phyloP scores from a whole-genome alignment of 352 stramenopile genomes.

The Pythium pectinolyticum region DNA sequence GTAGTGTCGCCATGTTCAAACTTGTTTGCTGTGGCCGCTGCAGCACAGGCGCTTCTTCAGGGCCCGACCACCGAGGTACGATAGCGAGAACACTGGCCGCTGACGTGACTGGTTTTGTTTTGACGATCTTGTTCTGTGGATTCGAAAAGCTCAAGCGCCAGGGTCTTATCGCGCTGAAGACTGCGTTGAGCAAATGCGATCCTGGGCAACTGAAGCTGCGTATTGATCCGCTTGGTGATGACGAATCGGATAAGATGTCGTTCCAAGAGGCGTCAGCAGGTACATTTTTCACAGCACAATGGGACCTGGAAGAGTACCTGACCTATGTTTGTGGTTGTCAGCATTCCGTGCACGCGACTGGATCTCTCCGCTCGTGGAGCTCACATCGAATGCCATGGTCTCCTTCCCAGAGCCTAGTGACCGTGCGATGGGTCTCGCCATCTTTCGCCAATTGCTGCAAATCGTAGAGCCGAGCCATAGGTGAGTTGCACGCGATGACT shows the following conservation, averaged over 20 bases:
- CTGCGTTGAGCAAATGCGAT: slow-evolving; percentile 2
- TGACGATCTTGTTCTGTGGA: too few species aligned
- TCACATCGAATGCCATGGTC: slow-evolving; percentile 72
- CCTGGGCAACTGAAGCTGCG: slow-evolving; percentile 1
- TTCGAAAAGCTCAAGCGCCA: slow-evolving; percentile 11
- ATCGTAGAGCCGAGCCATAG: slow-evolving; percentile 33
- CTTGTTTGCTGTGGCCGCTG: slow-evolving; percentile 39
- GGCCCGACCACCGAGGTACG: slow-evolving; percentile 14
- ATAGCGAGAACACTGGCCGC: background rate
- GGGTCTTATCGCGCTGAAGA: slow-evolving; percentile 13
- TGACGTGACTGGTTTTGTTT: background rate
- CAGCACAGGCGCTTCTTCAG: slow-evolving; percentile 19
- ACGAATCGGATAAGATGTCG: background rate
- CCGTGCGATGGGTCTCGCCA: slow-evolving; percentile 36
- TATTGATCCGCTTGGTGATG: too few species aligned
- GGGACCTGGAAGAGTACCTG: too few species aligned
- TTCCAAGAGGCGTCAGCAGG: slow-evolving; percentile 10
- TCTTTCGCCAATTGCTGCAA: slow-evolving; percentile 40
- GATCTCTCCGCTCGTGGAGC: slow-evolving; percentile 57
- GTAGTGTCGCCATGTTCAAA: slow-evolving; percentile 44
- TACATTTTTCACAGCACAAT: too few species aligned
- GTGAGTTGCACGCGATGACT: slow-evolving; percentile 26
- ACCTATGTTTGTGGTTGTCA: too few species aligned
- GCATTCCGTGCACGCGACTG: slow-evolving; percentile 47
- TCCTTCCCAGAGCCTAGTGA: slow-evolving; percentile 48